Conservation (phyloP, 2,329 filamentous ascomycete species). For the Arachnomyces sp. region DNA sequence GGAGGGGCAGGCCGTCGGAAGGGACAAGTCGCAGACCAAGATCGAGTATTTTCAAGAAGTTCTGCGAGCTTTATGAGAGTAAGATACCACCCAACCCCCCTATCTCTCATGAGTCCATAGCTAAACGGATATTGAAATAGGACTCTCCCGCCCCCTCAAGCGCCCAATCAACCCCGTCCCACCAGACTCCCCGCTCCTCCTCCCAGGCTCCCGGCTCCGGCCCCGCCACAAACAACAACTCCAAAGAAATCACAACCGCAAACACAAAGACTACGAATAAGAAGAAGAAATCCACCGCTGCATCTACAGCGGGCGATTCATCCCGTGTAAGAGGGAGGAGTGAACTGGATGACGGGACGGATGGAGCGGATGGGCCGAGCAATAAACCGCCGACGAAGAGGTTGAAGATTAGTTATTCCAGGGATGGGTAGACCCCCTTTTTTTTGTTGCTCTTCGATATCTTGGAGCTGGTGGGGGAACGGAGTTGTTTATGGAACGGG, state of each 20-base stretch:
- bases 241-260: slow-evolving; percentile 14
- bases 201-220: slow-evolving; percentile 10
- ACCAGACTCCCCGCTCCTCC: slow-evolving; percentile 36
- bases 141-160: slow-evolving; percentile 37
- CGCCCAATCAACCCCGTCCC: slow-evolving; percentile 39
- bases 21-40: slow-evolving; percentile 35
- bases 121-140: slow-evolving; percentile 16
- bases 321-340: slow-evolving; percentile 23
- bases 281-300: slow-evolving; percentile 30
- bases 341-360: slow-evolving; percentile 27
- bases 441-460: slow-evolving; percentile 1
- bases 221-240: slow-evolving; percentile 15
- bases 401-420: slow-evolving; percentile 39
- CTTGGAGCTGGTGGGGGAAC: neutral
- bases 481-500: too few species aligned
- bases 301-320: slow-evolving; percentile 8
- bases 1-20: slow-evolving; percentile 28
- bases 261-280: slow-evolving; percentile 34
- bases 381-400: slow-evolving; percentile 33
- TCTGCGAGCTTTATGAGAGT: slow-evolving; percentile 42
- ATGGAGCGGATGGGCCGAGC: slow-evolving; percentile 17
- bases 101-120: neutral
- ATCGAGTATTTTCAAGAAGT: slow-evolving; percentile 42
- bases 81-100: slow-evolving; percentile 11
- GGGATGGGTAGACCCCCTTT: slow-evolving; percentile 23